A percentile compares a stretch with the other conserved stretches of the same genome.
Conservation (phyloP, 2,329 filamentous ascomycete genomes). For the Cladophialophora carrionii region DNA sequence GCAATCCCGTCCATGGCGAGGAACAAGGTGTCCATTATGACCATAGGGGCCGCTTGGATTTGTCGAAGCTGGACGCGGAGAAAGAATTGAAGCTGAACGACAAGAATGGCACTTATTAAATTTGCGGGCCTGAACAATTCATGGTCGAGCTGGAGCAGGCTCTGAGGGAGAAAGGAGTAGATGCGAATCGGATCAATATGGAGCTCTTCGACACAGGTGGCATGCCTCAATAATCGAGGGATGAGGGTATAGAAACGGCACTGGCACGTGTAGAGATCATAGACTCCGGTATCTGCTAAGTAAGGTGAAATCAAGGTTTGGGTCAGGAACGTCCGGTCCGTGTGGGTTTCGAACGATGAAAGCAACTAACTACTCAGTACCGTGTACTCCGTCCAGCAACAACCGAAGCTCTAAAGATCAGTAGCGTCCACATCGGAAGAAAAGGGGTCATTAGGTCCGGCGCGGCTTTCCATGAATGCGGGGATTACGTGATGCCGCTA, state of each 20-base stretch:
- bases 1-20: slow-evolving; percentile 48
- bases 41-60: slow-evolving; percentile 60
- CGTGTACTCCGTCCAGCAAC: not conserved
- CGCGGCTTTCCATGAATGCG: not conserved
- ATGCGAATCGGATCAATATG: slow-evolving; percentile 62
- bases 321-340: not conserved
- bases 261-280: not conserved
- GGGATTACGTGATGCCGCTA: not conserved
- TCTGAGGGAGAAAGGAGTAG: slow-evolving; percentile 61
- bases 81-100: slow-evolving; percentile 60
- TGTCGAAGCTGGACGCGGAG: slow-evolving; percentile 58
- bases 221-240: not conserved
- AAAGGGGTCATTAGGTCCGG: not conserved
- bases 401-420: not conserved
- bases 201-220: slow-evolving; percentile 69
- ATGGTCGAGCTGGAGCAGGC: slow-evolving; percentile 64
- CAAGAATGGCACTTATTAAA: slow-evolving; percentile 64
- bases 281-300: not conserved
- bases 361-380: not conserved
- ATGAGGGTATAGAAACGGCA: not conserved
- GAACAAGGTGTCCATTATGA: slow-evolving; percentile 63
- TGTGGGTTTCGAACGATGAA: not conserved
- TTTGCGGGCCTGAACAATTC: slow-evolving; percentile 71
- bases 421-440: not conserved
- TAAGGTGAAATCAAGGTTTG: not conserved